Evolutionary conservation across 73 alveolate species (phyloP), one percentile per base, ranked within the genome.

Genomic region (Effrenium voratum): DNA sequence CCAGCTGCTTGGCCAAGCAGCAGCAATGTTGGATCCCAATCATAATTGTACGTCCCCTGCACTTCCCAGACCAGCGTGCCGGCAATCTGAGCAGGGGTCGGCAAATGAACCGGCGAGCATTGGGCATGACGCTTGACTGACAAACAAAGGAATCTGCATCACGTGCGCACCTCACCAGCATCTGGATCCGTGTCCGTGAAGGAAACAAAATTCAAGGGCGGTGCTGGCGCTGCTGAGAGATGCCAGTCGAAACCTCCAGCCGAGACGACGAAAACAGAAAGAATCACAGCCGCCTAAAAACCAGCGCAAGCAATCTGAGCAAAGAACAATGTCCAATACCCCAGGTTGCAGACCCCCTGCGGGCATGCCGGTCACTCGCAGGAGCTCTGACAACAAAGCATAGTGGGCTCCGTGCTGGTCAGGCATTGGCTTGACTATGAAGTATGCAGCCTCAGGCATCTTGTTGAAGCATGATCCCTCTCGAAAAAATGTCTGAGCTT

Each of bases 111-210:
- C 15, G 4, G 40, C 4, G 75, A 36, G 28, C 63, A 52, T 12
- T 19, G 63, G 8, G 26, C 8, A 52, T 8, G 19, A 52, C 8
- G 63, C 26, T 52, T 19, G 8, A 52, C 26, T 52, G 63, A 19
- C 26, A 8, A 52, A 12, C 19, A 19, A 19, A 8, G 63, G 63
- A 8, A 19, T 8, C 63, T 52, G 68, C 22, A 10, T 55, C 68
- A 13, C 22, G 68, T n/a, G n/a, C n/a, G n/a, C n/a, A n/a, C 82
- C 82, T 70, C 49, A 13, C 82, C 82, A 10, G 47, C 82, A 70
- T 70, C 82, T 15, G 82, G 34, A 70, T 70, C 82, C 3, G 82
- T 70, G 46, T 70, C 82, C 10, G 82, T 1, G 82, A 70, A 70
- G 49, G 32, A 13, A 46, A 44, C 82, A 30, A 70, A 70, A 26